A percentile compares a stretch with the other conserved stretches of the same genome.
Conservation (phyloP, 148 eudicot species). For the Cornus florida region DNA sequence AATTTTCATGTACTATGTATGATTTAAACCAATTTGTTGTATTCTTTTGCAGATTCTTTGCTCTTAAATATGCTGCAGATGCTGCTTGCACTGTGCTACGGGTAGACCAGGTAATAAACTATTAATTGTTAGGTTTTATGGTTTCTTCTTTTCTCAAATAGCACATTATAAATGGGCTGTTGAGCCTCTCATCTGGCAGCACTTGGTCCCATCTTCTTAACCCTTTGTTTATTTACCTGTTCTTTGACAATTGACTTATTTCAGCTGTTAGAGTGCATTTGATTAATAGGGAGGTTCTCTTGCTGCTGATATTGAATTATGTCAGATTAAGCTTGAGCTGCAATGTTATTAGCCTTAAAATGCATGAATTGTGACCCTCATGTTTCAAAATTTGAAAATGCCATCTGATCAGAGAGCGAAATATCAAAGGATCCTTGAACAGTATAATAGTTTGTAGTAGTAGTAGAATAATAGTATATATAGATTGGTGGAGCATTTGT, state of each 20-base stretch:
- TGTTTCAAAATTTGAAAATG: not conserved
- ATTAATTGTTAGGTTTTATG: not conserved
- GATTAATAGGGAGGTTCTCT: not conserved
- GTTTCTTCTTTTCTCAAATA: not conserved
- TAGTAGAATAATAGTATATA: no score
- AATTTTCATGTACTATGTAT: no score
- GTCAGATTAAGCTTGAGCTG: not conserved
- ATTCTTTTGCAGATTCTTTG: constrained; percentile 61
- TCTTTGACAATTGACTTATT: not conserved
- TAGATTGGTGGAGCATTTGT: no score
- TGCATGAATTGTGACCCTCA: not conserved
- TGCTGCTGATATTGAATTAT: not conserved
- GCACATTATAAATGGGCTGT: not conserved
- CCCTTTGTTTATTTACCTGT: not conserved
- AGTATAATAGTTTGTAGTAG: no score
- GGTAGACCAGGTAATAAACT: constrained; percentile 78
- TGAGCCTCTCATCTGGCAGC: not conserved
- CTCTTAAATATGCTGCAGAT: constrained; percentile 90
- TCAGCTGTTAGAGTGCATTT: not conserved
- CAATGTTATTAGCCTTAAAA: not conserved
- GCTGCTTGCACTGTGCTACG: constrained; percentile 93
- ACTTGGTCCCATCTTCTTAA: not conserved
- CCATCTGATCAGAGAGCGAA: not conserved
- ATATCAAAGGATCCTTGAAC: not conserved
- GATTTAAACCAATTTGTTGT: not conserved